These are phyloP conservation scores for Cercospora sojina DNA, from an alignment of 2,329 filamentous ascomycete genomes.

Conservation along the genomic window DNA sequence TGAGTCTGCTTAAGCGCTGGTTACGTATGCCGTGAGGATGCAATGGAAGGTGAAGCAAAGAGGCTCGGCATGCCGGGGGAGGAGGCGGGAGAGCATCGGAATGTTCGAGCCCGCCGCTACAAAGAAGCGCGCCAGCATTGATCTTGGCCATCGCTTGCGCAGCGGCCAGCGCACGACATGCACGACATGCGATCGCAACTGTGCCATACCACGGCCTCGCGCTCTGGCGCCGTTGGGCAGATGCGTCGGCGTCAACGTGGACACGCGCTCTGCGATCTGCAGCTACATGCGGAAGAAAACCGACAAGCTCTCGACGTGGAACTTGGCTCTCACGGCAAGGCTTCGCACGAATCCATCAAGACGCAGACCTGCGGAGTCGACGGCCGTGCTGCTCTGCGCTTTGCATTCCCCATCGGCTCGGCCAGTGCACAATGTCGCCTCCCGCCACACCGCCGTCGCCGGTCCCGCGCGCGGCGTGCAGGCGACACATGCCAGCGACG, in stretches of 20 bases:
- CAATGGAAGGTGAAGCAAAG: background rate
- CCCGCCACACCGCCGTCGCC: background rate
- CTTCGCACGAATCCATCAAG: background rate
- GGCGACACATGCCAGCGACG: background rate
- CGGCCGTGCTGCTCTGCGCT: background rate
- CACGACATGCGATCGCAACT: background rate
- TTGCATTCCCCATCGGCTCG: constrained; percentile 7
- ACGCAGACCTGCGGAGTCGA: background rate
- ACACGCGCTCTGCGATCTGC: background rate
- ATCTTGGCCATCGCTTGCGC: background rate
- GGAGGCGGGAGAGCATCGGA: background rate
- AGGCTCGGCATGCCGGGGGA: background rate
- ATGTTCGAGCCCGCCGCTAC: background rate
- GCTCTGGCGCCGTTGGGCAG: background rate
- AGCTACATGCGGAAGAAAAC: background rate
- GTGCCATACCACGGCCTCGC: background rate
- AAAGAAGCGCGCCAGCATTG: background rate
- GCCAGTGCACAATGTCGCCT: background rate
- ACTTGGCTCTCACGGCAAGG: background rate
- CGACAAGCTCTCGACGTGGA: background rate
- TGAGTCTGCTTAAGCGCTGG: background rate
- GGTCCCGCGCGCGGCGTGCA: background rate
- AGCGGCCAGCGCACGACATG: background rate
- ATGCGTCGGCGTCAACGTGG: background rate
- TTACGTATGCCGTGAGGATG: background rate